Conservation (phyloP, 148 eudicot species). For the Silene uniflora region DNA sequence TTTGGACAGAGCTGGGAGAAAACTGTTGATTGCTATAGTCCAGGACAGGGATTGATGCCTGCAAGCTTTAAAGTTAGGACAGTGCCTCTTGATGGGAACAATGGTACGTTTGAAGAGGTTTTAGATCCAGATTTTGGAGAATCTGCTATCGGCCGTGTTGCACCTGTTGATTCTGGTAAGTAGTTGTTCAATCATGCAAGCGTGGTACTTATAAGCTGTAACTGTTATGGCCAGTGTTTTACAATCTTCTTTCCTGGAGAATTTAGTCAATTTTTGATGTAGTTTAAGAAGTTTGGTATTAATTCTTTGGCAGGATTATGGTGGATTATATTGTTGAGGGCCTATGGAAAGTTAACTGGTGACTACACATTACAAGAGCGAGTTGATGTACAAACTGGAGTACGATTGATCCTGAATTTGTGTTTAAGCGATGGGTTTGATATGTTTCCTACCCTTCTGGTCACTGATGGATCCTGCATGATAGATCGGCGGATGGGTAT, state of each 20-base stretch:
- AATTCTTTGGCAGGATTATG: constrained; percentile 57
- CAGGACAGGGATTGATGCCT: constrained; percentile 54
- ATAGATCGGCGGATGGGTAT: constrained; percentile 98
- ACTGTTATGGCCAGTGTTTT: neutral
- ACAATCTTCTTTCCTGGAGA: neutral
- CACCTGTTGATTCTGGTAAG: constrained; percentile 96
- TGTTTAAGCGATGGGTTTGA: constrained; percentile 95
- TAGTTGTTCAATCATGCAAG: neutral
- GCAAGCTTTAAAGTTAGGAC: constrained; percentile 50
- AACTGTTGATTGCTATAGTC: constrained; percentile 74
- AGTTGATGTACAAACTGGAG: constrained; percentile 92
- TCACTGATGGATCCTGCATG: constrained; percentile 98
- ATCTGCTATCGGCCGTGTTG: constrained; percentile 64
- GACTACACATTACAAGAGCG: constrained; percentile 82
- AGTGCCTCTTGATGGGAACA: constrained; percentile 38
- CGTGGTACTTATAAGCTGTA: neutral
- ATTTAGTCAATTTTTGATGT: neutral
- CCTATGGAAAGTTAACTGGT: constrained; percentile 89
- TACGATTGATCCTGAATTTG: constrained; percentile 68
- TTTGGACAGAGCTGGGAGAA: constrained; percentile 86
- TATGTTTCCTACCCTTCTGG: constrained; percentile 93
- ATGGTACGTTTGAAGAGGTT: constrained; percentile 40
- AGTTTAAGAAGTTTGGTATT: constrained; percentile 9
- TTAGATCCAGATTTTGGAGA: constrained; percentile 52
- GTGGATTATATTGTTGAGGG: constrained; percentile 90